Evolutionary conservation across 306 rosid genomes (phyloP), one percentile per base, ranked within the genome.

Genomic region (Quercus alba): DNA sequence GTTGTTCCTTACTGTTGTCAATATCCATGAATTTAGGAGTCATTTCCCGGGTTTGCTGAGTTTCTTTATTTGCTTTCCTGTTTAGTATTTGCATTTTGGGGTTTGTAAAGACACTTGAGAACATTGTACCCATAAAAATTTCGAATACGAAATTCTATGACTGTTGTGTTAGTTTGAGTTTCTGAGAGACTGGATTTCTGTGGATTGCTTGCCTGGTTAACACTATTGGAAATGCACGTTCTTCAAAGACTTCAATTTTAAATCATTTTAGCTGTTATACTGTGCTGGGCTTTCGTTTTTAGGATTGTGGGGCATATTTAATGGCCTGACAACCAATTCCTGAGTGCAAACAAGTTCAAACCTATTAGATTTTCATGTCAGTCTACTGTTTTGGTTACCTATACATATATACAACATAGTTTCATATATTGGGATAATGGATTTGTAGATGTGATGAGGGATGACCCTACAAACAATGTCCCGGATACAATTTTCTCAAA

Each of bases 381-480:
- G 81, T 54, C 1, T 76, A 21, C 59, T 73, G 20, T 73, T 56
- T 74, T 58, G 5, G 63, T 77, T 33, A 10, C 30, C 69, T 78
- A 20, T 56, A 38, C 61, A 26, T 77, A 41, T 51, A 20, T 54
- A 3, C 23, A 67, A 64, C 33, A 28, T 31, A 75, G 74, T 23
- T 4, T 79, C 10, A 62, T 71, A n/a, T 77, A 5, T 44, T 76
- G 74, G 64, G 75, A 70, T 66, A 44, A 23, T 82, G 85, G 76
- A 61, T 64, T 83, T 81, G 71, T 87, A 96, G 98, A 96, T 88
- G 92, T 96, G 80, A 81, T 96, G 90, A 91, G 81, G 84, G 97
- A 96, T 74, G 99, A 93, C 70, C 97, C 97, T 57, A 90, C 97
- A 55, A 96, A 96, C 84, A 96, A 96, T 82, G 98, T 93, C 72